Base-by-base conservation (phyloP, 306 rosid genomes). In the Coriaria nepalensis region DNA sequence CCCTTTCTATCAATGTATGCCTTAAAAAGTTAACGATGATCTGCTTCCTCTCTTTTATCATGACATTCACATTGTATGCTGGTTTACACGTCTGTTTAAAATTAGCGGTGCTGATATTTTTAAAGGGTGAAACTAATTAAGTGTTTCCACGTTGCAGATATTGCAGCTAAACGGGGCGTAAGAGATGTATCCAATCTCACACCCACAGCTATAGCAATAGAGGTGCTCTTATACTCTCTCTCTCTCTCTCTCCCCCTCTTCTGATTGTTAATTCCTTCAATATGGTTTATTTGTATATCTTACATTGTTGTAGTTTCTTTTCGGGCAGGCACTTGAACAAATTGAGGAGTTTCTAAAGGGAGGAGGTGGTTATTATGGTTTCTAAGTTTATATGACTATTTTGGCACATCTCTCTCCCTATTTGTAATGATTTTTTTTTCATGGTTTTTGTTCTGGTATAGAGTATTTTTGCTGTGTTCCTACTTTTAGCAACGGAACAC, bases 121-220 rank as follows among this genome's bases (percentile, higher is more conserved):
- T 20, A 20, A 20, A 20, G 29, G 29, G 29, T 20, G 29, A 20
- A 20, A 20, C 3, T 20, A 37, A 50, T 7, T 7, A 37, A 37
- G 34, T 12, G 12, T 61, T 51, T 58, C 57, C 8, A 45, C 10
- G 45, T 12, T 64, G 55, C 86, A 92, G 98, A 73, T 34, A 74
- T 92, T 55, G 98, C 96, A 11, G 67, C 73, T 47, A 77, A 92
- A 66, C 60, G 55, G 55, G 93, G 87, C 10, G 62, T 20, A 36
- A 11, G 59, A 61, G 93, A 82, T 65, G 81, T 80, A 14, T 76
- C 61, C 2, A 69, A 73, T 71, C 65, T 92, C 65, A 71, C 98
- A 1, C 98, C 98, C 37, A 53, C 67, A 13, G 79, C 61, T 48
- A 82, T 92, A 49, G 96, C 95, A 48, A 58, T 85, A 55, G 98